Percentiles rank a stretch among this genome's conserved stretches.
Conservation (phyloP, 495 filamentous ascomycete genomes). For the Penicillium cinerascens region DNA sequence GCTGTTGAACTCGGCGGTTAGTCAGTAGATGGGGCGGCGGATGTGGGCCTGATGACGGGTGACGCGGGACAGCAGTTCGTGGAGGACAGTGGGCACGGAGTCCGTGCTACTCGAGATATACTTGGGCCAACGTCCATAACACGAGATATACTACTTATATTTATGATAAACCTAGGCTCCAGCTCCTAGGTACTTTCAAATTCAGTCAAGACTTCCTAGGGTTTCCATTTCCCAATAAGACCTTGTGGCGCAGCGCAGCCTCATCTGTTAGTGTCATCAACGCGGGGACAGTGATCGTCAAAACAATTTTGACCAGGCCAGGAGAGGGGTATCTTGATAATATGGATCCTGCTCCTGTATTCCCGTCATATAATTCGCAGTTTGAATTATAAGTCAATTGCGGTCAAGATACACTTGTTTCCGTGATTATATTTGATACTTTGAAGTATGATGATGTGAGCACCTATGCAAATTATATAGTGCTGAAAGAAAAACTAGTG, state of each 20-base stretch:
- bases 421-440: not conserved
- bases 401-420: not conserved
- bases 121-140: not conserved
- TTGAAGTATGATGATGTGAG: no score
- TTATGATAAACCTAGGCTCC: not conserved
- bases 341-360: not conserved
- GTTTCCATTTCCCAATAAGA: not conserved
- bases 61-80: conserved; percentile 23
- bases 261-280: not conserved
- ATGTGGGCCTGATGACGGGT: conserved; percentile 36
- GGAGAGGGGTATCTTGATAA: not conserved
- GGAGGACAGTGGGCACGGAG: not conserved
- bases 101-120: not conserved
- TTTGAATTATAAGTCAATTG: not conserved
- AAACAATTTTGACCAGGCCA: not conserved
- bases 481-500: no score
- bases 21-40: conserved; percentile 30
- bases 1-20: conserved; percentile 18
- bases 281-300: not conserved
- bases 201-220: not conserved
- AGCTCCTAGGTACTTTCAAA: not conserved
- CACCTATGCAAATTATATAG: no score
- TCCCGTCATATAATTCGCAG: not conserved
- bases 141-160: not conserved
- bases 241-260: not conserved